Conservation (phyloP, 2,329 filamentous ascomycete genomes). For the Calonectria hawksworthii region DNA sequence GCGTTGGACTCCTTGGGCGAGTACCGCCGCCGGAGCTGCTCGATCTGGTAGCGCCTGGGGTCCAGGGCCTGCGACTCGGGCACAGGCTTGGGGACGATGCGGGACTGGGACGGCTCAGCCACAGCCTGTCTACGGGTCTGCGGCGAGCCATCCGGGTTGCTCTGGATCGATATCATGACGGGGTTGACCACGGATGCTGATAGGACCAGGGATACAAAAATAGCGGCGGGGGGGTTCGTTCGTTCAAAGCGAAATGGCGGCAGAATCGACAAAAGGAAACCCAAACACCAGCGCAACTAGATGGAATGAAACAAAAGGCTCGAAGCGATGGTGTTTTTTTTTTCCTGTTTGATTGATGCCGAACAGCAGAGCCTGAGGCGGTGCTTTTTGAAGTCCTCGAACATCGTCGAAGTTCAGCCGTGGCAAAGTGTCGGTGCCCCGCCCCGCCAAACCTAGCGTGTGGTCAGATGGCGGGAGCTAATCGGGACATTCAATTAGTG, state of each 20-base stretch:
- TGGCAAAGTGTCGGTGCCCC: slow-evolving; percentile 16
- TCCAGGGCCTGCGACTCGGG: slow-evolving; percentile 75
- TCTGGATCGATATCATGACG: slow-evolving; percentile 57
- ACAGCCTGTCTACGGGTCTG: slow-evolving; percentile 61
- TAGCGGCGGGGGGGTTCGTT: slow-evolving; percentile 16
- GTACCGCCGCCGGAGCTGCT: slow-evolving; percentile 79
- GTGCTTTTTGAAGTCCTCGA: slow-evolving; percentile 12
- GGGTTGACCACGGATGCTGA: slow-evolving; percentile 7
- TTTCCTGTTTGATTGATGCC: not conserved
- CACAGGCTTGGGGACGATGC: slow-evolving; percentile 75
- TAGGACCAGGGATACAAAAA: slow-evolving; percentile 24
- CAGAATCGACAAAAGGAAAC: slow-evolving; percentile 13
- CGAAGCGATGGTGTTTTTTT: not conserved
- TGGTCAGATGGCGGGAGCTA: slow-evolving; percentile 21
- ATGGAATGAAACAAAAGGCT: not conserved
- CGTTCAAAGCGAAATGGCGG: not conserved
- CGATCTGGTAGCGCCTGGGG: slow-evolving; percentile 80
- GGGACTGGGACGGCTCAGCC: slow-evolving; percentile 57
- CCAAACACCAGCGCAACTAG: slow-evolving; percentile 19
- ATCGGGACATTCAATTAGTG: slow-evolving; percentile 13
- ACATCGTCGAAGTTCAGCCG: not conserved
- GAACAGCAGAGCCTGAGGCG: not conserved
- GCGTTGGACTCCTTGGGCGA: slow-evolving; percentile 60
- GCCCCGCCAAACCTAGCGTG: slow-evolving; percentile 10
- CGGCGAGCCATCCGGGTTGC: slow-evolving; percentile 46